Base-by-base conservation (phyloP, 2,329 filamentous ascomycete genomes). In the Neofusicoccum cordaticola region DNA sequence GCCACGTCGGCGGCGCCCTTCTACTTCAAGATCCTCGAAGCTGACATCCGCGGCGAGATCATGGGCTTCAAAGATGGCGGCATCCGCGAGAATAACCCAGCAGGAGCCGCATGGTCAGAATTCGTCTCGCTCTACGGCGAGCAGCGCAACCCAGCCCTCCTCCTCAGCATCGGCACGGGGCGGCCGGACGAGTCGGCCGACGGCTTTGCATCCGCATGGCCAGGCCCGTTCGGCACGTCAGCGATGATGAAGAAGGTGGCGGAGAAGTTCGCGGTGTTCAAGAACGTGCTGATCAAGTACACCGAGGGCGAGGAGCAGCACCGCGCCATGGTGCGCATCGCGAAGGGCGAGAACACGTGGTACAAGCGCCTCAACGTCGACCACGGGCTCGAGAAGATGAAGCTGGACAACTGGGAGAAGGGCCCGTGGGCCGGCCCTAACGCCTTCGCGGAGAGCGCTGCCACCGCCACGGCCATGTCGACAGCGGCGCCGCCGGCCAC, bases 1-100 rank as follows among this genome's bases (percentile, higher is more conserved):
- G 83, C 83, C 1, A 85, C 83, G 0, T 82, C 80, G 1, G 83
- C 83, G 2, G 83, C 83, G 0, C 82, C 83, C 0, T 83, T 83
- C 69, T 83, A 81, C 70, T 83, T 83, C 71, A 77, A 82, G 51
- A 80, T 81, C 74, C 74, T 83, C 9, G 75, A 78, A 63, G 78
- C 79, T 5, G 77, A 81, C 35, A 70, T 82, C 39, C 73, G 74
- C n/a, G 75, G 75, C 22, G 73, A 74, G 47, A 71, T 73, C 53
- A 71, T 70, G 52, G 77, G 75, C 9, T 83, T 82, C 75, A 83
- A 83, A 69, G 81, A 83, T 64, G 81, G 81, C 35, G 81, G 81
- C 22, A 83, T 83, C 48, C 77, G 81, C 41, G 81, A 83, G 62
- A 83, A 83, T 73, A 83, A 83, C 51, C 81, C 81, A 2, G 76